phyloP scores from a whole-genome alignment of 106 monocot genomes.

The Gastrodia elata region DNA sequence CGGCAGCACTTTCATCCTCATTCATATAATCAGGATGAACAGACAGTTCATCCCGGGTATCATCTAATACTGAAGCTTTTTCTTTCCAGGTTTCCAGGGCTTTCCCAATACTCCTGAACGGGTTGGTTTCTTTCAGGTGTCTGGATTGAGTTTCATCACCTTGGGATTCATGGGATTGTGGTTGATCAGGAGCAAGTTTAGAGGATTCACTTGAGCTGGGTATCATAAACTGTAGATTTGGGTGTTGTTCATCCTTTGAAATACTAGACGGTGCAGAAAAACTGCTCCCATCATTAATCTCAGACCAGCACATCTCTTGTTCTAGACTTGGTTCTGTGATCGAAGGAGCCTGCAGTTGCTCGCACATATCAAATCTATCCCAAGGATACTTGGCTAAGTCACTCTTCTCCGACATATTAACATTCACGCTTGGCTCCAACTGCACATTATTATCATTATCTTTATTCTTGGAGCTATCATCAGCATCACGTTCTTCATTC shows the following conservation, averaged over 20 bases:
- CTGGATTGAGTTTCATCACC: constrained; percentile 7
- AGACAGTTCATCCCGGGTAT: constrained; percentile 35
- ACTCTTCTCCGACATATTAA: constrained; percentile 11
- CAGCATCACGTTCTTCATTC: constrained; percentile 11
- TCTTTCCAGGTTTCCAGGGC: constrained; percentile 85
- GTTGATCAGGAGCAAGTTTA: constrained; percentile 26
- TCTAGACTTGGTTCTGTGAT: constrained; percentile 11
- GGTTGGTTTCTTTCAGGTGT: constrained; percentile 46
- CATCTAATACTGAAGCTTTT: constrained; percentile 57
- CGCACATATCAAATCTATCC: constrained; percentile 9
- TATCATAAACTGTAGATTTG: constrained; percentile 31
- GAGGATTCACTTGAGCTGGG: constrained; percentile 36
- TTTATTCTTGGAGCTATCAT: constrained; percentile 19
- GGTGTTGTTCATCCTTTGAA: constrained; percentile 22
- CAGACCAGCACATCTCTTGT: constrained; percentile 28
- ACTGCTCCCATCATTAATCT: constrained; percentile 29
- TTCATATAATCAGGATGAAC: constrained; percentile 21
- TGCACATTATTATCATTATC: constrained; percentile 20
- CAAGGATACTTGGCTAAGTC: constrained; percentile 18
- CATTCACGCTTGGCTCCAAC: constrained; percentile 19
- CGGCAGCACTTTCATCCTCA: constrained; percentile 42
- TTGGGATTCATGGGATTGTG: constrained; percentile 23
- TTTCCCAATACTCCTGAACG: constrained; percentile 75
- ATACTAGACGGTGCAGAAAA: constrained; percentile 28
- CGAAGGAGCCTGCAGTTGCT: constrained; percentile 11